phyloP scores from a whole-genome alignment of 139 green algal species.

The Chlamydomonas sp. region DNA sequence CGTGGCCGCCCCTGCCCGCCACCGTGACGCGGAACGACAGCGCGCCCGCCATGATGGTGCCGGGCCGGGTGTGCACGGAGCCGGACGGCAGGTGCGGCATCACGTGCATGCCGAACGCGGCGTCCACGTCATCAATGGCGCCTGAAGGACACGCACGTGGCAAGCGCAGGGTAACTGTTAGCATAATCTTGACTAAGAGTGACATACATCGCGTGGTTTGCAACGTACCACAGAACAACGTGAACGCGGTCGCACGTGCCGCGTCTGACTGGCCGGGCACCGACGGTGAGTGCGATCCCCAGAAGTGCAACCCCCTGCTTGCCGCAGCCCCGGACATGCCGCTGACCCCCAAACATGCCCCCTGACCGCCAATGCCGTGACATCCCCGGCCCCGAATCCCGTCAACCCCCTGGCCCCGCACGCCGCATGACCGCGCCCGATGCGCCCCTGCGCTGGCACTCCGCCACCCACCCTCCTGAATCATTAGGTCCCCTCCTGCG shows the following conservation, averaged over 20 bases:
- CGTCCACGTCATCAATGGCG: slow-evolving; percentile 25
- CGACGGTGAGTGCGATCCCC: too few relatives aligned
- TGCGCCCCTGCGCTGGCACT: neutral
- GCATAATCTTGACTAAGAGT: neutral
- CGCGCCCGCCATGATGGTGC: slow-evolving; percentile 86
- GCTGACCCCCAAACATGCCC: too few relatives aligned
- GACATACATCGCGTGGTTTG: too few relatives aligned
- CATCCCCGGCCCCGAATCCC: too few relatives aligned
- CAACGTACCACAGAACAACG: too few relatives aligned
- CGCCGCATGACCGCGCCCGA: too few relatives aligned
- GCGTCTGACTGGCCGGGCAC: too few relatives aligned
- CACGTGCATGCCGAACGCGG: slow-evolving; percentile 85
- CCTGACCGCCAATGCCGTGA: too few relatives aligned
- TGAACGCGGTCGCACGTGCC: too few relatives aligned
- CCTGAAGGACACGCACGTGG: neutral
- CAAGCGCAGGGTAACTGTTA: neutral
- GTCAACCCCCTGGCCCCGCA: too few relatives aligned
- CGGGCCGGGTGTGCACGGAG: slow-evolving; percentile 61
- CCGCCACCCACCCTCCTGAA: slow-evolving; percentile 47
- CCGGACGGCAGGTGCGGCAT: slow-evolving; percentile 77
- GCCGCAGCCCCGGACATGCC: too few relatives aligned
- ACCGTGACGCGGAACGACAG: slow-evolving; percentile 75
- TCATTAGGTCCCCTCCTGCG: slow-evolving; percentile 79
- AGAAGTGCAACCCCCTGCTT: too few relatives aligned
- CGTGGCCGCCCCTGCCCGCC: slow-evolving; percentile 79